Conservation (phyloP, 2,329 filamentous ascomycete genomes). For the Phaeosphaeriaceae sp. region DNA sequence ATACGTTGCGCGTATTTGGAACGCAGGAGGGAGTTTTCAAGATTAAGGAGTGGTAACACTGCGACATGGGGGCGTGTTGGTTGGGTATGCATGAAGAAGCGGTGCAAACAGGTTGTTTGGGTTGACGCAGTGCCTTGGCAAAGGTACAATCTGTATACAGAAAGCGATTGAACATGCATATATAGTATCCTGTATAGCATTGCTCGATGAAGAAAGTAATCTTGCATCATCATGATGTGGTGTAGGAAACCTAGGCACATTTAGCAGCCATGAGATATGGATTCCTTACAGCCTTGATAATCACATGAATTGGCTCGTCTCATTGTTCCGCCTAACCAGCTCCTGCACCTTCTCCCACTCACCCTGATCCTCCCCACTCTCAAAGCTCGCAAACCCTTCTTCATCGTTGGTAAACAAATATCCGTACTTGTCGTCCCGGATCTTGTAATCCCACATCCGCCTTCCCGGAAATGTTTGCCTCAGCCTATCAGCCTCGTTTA, state of each 20-base stretch:
- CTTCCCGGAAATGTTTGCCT: neutral
- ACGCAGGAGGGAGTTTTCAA: slow-evolving; percentile 57
- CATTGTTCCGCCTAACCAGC: neutral
- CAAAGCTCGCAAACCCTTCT: neutral
- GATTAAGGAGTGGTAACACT: slow-evolving; percentile 29
- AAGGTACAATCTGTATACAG: no score
- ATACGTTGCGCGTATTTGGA: slow-evolving; percentile 67
- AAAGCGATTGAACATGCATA: no score
- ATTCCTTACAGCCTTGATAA: no score
- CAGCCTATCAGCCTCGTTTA: neutral
- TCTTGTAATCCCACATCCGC: neutral
- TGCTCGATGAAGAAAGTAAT: no score
- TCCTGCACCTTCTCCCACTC: neutral
- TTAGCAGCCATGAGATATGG: no score
- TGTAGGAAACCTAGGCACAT: no score
- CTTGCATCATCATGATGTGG: no score
- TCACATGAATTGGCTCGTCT: no score
- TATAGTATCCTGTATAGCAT: no score
- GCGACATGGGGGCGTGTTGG: no score
- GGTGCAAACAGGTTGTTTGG: no score
- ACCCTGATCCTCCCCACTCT: neutral
- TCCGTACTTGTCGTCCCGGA: neutral
- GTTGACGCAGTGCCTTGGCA: no score
- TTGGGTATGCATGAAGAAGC: neutral
- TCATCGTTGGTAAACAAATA: neutral